Evolutionary conservation across 2,329 filamentous ascomycete genomes (phyloP), one percentile per base, ranked within the genome.

Genomic region (Colletotrichum graminicola): DNA sequence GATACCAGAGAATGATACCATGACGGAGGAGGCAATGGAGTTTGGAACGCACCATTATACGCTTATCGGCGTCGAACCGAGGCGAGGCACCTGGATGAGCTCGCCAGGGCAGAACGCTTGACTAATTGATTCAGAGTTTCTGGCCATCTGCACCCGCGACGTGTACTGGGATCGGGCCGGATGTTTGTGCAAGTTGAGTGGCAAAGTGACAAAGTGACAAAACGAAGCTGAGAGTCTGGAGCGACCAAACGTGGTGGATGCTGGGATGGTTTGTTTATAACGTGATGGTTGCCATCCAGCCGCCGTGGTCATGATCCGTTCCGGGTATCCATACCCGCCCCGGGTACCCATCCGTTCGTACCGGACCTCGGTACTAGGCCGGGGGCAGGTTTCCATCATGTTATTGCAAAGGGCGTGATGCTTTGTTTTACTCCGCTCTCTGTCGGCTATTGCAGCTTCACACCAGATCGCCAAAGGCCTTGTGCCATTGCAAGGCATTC

Each of bases 1-100:
- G 43, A 62, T 62, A 14, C 45, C 55, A 34, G 6, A 62, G 45
- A 62, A 21, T 62, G 45, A 62, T 62, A 62, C 45, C 45, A 62
- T 39, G 6, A 14, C n/a, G 29, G 18, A 26, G 26, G 41, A 62
- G 32, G 36, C 16, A 18, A 16, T 2, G 32, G 6, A 34, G 21
- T 23, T 23, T 39, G 54, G n/a, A 52, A 52, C 26, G 26, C 21
- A 21, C 49, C 26, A 21, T 26, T 29, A 8, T 11, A 11, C 49
- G 49, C 41, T 52, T 52, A 29, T 45, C 49, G 7, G 10, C 16
- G 2, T 18, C 11, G 21, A 29, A 29, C 29, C 4, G 29, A 29
- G 32, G 5, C 21, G 5, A 5, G 11, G 8, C 26, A 62, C 45
- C 59, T 26, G 59, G 59, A 62, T 51, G 43, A 39, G 12, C 34